phyloP scores from a whole-genome alignment of 2,329 filamentous ascomycete genomes.

The Passalora sequoiae region DNA sequence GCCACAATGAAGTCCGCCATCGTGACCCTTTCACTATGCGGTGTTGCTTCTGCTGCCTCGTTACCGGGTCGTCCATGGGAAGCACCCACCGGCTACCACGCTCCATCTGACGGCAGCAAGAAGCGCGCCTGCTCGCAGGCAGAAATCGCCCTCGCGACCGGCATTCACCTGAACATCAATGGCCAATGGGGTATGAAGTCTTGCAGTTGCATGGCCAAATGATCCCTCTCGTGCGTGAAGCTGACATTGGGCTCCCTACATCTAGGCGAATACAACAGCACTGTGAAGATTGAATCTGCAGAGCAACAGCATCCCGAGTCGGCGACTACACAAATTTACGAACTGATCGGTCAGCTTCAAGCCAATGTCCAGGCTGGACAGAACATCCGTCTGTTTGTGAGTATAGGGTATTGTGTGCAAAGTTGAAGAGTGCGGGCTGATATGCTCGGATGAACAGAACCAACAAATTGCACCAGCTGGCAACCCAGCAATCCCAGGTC shows the following conservation, averaged over 20 bases:
- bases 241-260: background rate
- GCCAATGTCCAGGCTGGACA: conserved; percentile 12
- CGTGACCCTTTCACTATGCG: conserved; percentile 1
- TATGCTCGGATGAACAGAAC: conserved; percentile 11
- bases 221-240: no score
- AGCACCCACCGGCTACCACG: background rate
- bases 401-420: no score
- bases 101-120: background rate
- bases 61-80: background rate
- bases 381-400: conserved; percentile 20
- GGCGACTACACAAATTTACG: conserved; percentile 11
- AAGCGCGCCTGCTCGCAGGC: conserved; percentile 13
- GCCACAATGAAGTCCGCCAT: conserved; percentile 14
- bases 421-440: no score
- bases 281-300: conserved; percentile 12
- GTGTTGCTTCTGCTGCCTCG: conserved; percentile 8
- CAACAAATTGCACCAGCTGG: conserved; percentile 21
- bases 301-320: conserved; percentile 11
- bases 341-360: conserved; percentile 20
- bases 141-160: conserved; percentile 21
- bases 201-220: no score
- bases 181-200: conserved; percentile 14
- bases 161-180: conserved; percentile 26
- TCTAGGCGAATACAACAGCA: conserved; percentile 20
- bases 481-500: conserved; percentile 19